These are phyloP conservation scores for Ceratocystiopsis sp. DNA, from an alignment of 2,329 filamentous ascomycete genomes.

Conservation along the genomic window DNA sequence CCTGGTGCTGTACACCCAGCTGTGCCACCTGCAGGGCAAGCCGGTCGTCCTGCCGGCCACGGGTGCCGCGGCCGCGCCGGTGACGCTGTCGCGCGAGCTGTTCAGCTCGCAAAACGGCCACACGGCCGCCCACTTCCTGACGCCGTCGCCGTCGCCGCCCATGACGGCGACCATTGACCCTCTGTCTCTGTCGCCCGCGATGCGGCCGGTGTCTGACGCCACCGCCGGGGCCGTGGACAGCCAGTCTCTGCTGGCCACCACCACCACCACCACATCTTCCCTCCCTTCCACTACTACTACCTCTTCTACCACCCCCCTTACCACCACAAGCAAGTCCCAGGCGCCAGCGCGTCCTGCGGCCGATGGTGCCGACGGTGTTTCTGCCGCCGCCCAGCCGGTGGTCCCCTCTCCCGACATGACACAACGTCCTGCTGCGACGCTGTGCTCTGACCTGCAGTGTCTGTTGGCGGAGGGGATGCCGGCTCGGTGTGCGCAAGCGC, in stretches of 20 bases:
- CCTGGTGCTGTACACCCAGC: conserved; percentile 29
- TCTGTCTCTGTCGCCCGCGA: conserved; percentile 40
- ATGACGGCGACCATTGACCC: conserved; percentile 38
- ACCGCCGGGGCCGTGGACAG: conserved; percentile 10
- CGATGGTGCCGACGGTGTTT: conserved; percentile 10
- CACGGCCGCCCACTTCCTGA: conserved; percentile 5
- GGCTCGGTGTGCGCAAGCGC: conserved; percentile 27
- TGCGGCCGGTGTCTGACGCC: conserved; percentile 33
- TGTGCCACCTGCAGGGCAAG: conserved; percentile 29
- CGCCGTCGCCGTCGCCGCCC: conserved; percentile 11
- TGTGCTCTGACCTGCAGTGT: conserved; percentile 99
- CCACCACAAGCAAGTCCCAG: not conserved
- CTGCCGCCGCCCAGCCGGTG: conserved; percentile 14
- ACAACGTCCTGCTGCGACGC: conserved; percentile 99
- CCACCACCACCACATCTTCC: not conserved
- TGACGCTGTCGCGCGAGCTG: conserved; percentile 42
- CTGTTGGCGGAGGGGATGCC: conserved; percentile 55
- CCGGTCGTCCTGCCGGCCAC: conserved; percentile 24
- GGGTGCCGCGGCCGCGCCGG: conserved; percentile 24
- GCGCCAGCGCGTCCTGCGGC: not conserved
- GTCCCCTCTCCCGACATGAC: conserved; percentile 69
- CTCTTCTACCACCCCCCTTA: not conserved
- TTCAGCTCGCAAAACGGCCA: conserved; percentile 32
- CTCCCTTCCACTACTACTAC: no score
- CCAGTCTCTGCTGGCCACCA: no score